Evolutionary conservation across 1,284 basidiomycete genomes (phyloP).

Genomic region (Crepidotus sp.): DNA sequence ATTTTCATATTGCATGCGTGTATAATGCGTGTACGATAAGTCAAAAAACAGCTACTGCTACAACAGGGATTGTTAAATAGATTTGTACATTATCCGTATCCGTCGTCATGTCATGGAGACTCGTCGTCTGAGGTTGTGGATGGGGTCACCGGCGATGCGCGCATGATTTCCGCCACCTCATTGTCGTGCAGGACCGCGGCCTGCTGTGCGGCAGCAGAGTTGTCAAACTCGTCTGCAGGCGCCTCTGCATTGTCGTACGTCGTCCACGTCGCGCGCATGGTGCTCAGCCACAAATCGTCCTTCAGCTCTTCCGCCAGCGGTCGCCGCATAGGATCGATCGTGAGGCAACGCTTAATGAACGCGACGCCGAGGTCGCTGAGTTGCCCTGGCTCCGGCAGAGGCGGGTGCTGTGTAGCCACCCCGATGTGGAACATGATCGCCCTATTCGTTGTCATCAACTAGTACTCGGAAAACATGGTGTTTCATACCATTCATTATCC

Average conservation of each 20-base stretch:
- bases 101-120: conserved; percentile 14
- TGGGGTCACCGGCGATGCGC: conserved; percentile 30
- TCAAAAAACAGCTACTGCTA: conserved; percentile 14
- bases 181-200: conserved; percentile 51
- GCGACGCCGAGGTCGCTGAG: conserved; percentile 86
- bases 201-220: conserved; percentile 45
- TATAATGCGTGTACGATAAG: conserved; percentile 5
- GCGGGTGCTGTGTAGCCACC: conserved; percentile 94
- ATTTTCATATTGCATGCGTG: background rate
- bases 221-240: conserved; percentile 43
- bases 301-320: conserved; percentile 84
- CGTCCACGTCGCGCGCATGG: conserved; percentile 61
- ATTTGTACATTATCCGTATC: conserved; percentile 7
- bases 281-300: conserved; percentile 86
- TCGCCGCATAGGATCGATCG: conserved; percentile 77
- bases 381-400: conserved; percentile 86
- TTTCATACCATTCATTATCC: conserved; percentile 91
- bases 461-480: conserved; percentile 5
- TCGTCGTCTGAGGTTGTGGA: conserved; percentile 16
- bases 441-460: conserved; percentile 36
- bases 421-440: conserved; percentile 99
- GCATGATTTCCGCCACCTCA: conserved; percentile 46
- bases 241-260: conserved; percentile 61
- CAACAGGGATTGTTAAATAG: conserved; percentile 6
- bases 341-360: conserved; percentile 90